Base-by-base conservation (phyloP, 306 rosid species). In the Citrullus mucosospermus region DNA sequence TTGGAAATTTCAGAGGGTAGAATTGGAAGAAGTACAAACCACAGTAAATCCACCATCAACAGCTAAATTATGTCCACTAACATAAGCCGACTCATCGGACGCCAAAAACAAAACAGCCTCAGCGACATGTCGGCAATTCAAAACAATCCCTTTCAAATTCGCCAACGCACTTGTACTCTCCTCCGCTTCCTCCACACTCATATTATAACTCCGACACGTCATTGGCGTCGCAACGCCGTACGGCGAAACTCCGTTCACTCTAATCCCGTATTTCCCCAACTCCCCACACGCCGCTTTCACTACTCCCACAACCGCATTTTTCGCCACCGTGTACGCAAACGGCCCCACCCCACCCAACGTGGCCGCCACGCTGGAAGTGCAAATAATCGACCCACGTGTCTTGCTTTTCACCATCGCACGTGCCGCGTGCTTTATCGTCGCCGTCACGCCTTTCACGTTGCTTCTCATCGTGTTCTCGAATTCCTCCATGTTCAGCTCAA, bases 91-190 rank as follows among this genome's bases (percentile, higher is more conserved):
- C 63, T 92, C 96, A 72, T 95, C 98, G 13, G 93, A 78, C 60
- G 96, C 97, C 59, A 95, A 95, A 86, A 84, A 95, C 79, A 92
- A 74, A 74, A 86, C 98, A 0, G 97, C 98, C 67, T 95, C 95
- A 0, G 97, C 96, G 5, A 92, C 36, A 71, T 95, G 96, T 76
- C 75, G 71, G 0, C 92, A 87, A 87, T 88, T 92, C 86, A 95
- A 82, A 50, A 85, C 91, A 59, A 91, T 28, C 6, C 96, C 98
- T 80, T 95, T 92, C 74, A 95, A 81, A 80, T 89, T 92, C 1
- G 88, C 93, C 18, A 76, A 30, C 3, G 80, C 82, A 25, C 80
- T 73, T 30, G 83, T 79, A 34, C 36, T 63, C 9, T 84, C 86
- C 71, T 95, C 98, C 1, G 88, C 88, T 50, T 87, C 83, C 48